These are phyloP conservation scores for Alnus rubra DNA, from an alignment of 306 rosid genomes.

Conservation along the genomic window DNA sequence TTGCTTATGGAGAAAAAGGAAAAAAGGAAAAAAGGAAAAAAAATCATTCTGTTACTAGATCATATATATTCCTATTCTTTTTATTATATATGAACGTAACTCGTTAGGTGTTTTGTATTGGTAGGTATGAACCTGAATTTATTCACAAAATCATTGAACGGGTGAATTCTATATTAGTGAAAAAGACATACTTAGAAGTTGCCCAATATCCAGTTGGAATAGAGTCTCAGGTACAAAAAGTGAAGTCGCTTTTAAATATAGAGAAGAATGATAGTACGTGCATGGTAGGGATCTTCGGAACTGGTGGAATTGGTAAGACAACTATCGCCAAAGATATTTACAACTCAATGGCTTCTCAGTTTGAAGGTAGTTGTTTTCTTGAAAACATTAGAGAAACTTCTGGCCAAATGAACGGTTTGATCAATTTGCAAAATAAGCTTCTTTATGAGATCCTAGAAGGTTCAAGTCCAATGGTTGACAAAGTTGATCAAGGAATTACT, in stretches of 20 bases:
- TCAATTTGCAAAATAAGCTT: constrained; percentile 4
- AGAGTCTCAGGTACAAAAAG: neutral
- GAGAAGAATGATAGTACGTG: neutral
- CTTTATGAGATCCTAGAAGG: constrained; percentile 3
- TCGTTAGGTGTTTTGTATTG: neutral
- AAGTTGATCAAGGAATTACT: neutral
- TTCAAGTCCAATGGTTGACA: neutral
- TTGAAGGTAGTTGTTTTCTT: constrained; percentile 7
- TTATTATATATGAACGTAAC: too few relatives aligned
- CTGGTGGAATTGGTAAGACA: constrained; percentile 15
- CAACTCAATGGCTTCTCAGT: neutral
- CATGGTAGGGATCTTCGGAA: constrained; percentile 17
- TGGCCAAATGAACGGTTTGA: neutral
- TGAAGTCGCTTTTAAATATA: neutral
- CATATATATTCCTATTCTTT: too few relatives aligned
- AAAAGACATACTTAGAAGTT: neutral
- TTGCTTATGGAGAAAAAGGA: too few relatives aligned
- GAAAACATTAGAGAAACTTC: constrained; percentile 7
- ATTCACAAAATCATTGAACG: too few relatives aligned
- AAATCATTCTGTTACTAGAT: too few relatives aligned
- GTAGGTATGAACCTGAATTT: neutral
- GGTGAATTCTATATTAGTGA: neutral
- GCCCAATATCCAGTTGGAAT: neutral
- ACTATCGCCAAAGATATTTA: constrained; percentile 14
- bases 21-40: too few relatives aligned